Evolutionary conservation across 139 green algal species (phyloP), one percentile per base, ranked within the genome.

Genomic region (Auxenochlorella pyrenoidosa): DNA sequence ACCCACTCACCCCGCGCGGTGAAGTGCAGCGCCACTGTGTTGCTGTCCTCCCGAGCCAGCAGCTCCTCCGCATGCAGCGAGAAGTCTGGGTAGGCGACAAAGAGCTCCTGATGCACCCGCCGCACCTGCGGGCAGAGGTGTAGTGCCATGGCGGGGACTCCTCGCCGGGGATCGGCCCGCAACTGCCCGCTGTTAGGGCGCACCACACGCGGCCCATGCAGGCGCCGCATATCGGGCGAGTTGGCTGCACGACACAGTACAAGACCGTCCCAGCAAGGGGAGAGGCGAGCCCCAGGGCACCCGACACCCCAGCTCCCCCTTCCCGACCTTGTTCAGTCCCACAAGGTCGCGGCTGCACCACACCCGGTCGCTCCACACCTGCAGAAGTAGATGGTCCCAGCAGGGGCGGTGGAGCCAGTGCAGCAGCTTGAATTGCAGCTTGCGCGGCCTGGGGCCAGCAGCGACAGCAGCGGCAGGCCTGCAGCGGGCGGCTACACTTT

Each of bases 21-120:
- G 59, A 84, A 84, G 59, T 84, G 79, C 59, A 84, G 51, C 26
- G 79, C 79, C 34, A 75, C 79, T 28, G 59, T 84, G 79, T 75
- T 51, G 13, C 24, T n/a, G 13, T 84, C 59, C 5, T 40, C 79
- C 1, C 79, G 58, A 5, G 79, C 58, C 59, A 84, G 59, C 79
- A 84, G 58, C 58, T 75, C 58, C 59, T 84, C 79, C 30, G 43
- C 38, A 13, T 84, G 79, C 59, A 84, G 21, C 18, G 63, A 28
- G 58, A 75, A 84, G 63, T 84, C 79, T 41, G 79, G 79, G 59
- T 84, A 84, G 24, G 79, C 60, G 22, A 13, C 28, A 32, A 66
- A 84, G 24, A 84, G 79, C 58, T 84, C 40, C 24, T 58, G 58
- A 38, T 75, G 47, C 54, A 84, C 58, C 38, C 8, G 16, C 16